Conservation (phyloP, 768 basidiomycete genomes). For the Suillus discolor region DNA sequence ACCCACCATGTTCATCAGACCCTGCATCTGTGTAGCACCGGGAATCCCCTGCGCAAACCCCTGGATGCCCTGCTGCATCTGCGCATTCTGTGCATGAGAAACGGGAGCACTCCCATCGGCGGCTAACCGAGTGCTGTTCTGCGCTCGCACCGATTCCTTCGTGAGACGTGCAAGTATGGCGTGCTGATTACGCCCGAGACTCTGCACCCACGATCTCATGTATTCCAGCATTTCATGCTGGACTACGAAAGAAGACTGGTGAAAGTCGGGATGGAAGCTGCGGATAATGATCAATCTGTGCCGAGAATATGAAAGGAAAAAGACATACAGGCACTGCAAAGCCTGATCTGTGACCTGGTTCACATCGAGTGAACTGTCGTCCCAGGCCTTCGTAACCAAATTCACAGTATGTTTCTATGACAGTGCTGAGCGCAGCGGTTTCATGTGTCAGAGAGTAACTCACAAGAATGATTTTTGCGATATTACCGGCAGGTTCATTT, state of each 20-base stretch:
- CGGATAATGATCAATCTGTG: neutral
- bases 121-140: conserved; percentile 65
- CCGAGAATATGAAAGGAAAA: neutral
- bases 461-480: conserved; percentile 72
- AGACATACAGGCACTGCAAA: conserved; percentile 62
- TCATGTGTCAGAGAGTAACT: conserved; percentile 22
- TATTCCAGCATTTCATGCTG: conserved; percentile 78
- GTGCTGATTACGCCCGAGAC: conserved; percentile 48
- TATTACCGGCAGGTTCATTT: conserved; percentile 79
- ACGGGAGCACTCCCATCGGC: conserved; percentile 53
- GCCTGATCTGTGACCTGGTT: conserved; percentile 61
- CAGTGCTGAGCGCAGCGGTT: neutral
- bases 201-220: conserved; percentile 63
- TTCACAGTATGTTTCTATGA: conserved; percentile 62
- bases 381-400: conserved; percentile 81
- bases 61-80: conserved; percentile 50
- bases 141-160: conserved; percentile 69
- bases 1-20: conserved; percentile 35
- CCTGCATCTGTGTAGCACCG: conserved; percentile 46
- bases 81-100: conserved; percentile 51
- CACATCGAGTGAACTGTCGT: conserved; percentile 63
- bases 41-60: conserved; percentile 51
- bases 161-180: conserved; percentile 57
- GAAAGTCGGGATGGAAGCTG: conserved; percentile 88
- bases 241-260: conserved; percentile 59